Base-by-base conservation (phyloP, 2,329 filamentous ascomycete species). In the Byssoonygena ceratinophila region DNA sequence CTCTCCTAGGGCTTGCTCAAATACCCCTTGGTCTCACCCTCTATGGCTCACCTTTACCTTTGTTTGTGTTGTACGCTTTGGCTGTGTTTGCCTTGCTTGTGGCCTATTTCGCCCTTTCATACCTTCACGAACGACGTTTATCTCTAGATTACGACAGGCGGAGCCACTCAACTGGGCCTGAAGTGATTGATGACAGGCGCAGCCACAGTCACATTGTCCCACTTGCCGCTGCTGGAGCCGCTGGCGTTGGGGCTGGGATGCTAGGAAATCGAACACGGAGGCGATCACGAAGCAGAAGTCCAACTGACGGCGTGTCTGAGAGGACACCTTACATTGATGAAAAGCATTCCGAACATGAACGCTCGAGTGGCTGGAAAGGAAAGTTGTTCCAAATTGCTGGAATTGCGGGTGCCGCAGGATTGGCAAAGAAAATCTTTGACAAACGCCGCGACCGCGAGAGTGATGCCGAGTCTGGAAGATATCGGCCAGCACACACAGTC, bases 21-120 rank as follows among this genome's bases (percentile, higher is more conserved):
- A 81, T 98, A 9, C 85, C 92, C 0, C 76, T 98, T 0, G 92
- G 92, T 0, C 75, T 98, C 44, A 90, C 90, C 0, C 75, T 98
- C 1, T 98, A 96, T 63, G 92, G 92, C 4, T 95, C 90, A 27
- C 91, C 92, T 4, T 81, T 84, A 62, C 80, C 78, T 34, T 76
- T 90, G 2, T 98, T 97, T 66, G 82, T 98, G 49, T 74, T 97
- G 2, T 98, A 85, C 63, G 78, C 90, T 0, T 57, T 97, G 0
- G 91, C 84, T 75, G 84, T 85, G 66, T 79, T 81, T 25, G 75
- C 85, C 16, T 71, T 96, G 31, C 59, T 96, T 14, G 62, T 89
- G 1, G 58, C 81, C 12, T 96, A 89, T 68, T 94, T 97, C 61
- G 74, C 91, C 52, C 73, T 95, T 31, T 84, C 84, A 58, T 94